These are phyloP conservation scores for Yamadazyma sp. DNA, from an alignment of 1,139 yeast genomes.

Conservation along the genomic window DNA sequence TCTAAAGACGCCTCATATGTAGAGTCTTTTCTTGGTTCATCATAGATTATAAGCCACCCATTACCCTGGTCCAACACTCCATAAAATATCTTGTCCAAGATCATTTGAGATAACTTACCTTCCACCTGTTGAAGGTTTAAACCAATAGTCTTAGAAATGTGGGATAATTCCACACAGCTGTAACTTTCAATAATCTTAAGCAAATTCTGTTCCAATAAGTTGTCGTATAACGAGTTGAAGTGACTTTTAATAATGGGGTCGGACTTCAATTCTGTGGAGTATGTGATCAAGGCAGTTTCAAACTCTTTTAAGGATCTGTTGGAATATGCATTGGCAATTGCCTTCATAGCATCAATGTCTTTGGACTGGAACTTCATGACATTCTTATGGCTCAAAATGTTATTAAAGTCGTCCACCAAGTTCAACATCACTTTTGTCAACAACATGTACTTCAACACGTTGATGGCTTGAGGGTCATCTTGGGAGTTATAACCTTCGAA, in stretches of 20 bases:
- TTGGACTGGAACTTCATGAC: conserved; percentile 75
- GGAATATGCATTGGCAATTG: conserved; percentile 86
- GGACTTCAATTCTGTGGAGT: conserved; percentile 72
- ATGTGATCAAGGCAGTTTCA: conserved; percentile 72
- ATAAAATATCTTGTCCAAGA: conserved; percentile 86
- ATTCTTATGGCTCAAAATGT: conserved; percentile 73
- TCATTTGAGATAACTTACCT: conserved; percentile 94
- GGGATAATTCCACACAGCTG: conserved; percentile 88
- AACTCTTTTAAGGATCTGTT: conserved; percentile 90
- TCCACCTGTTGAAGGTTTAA: conserved; percentile 87
- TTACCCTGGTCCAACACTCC: conserved; percentile 98
- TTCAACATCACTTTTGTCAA: conserved; percentile 92
- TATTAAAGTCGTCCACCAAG: conserved; percentile 79
- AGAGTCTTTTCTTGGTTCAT: conserved; percentile 85
- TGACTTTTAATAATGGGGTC: conserved; percentile 92
- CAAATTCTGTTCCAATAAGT: conserved; percentile 87
- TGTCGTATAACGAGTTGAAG: conserved; percentile 89
- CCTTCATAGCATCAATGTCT: conserved; percentile 87
- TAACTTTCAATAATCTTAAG: conserved; percentile 95
- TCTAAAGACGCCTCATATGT: conserved; percentile 88
- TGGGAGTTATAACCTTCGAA: conserved; percentile 78
- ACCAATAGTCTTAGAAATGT: conserved; percentile 85
- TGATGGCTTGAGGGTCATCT: conserved; percentile 67
- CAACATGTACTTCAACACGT: conserved; percentile 87
- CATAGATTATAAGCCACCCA: conserved; percentile 93